These are phyloP conservation scores for Claviceps monticola DNA, from an alignment of 2,329 filamentous ascomycete species.

Conservation along the genomic window DNA sequence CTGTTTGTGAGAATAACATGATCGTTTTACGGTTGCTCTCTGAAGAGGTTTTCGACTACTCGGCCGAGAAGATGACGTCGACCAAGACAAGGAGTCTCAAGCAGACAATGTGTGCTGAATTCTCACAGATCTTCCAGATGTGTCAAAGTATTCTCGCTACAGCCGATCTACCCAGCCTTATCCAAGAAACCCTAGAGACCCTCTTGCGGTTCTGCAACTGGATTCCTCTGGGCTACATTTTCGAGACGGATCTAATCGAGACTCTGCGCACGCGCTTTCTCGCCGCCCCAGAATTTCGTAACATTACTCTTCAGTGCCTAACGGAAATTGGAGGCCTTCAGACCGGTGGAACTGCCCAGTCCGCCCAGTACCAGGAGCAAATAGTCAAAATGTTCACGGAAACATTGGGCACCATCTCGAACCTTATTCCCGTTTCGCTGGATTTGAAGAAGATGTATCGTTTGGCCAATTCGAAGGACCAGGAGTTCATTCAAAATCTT, in stretches of 20 bases:
- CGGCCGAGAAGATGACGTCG: constrained; percentile 98
- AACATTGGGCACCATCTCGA: constrained; percentile 80
- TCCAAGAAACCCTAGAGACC: constrained; percentile 95
- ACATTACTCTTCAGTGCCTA: constrained; percentile 89
- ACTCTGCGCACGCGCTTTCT: constrained; percentile 87
- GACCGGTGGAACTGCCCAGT: constrained; percentile 54
- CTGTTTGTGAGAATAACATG: constrained; percentile 99
- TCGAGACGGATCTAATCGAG: constrained; percentile 93
- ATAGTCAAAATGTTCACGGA: constrained; percentile 98
- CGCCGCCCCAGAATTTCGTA: constrained; percentile 87
- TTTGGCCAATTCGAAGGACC: constrained; percentile 80
- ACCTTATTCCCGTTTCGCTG: constrained; percentile 80
- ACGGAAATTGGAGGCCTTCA: constrained; percentile 94
- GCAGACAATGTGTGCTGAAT: constrained; percentile 97
- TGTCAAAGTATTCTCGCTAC: constrained; percentile 91
- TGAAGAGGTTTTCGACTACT: constrained; percentile 98
- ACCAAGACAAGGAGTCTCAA: constrained; percentile 92
- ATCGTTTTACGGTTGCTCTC: constrained; percentile 88
- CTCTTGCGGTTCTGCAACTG: constrained; percentile 94
- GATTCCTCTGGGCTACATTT: constrained; percentile 97
- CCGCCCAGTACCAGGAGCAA: constrained; percentile 80
- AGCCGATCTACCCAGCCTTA: constrained; percentile 72
- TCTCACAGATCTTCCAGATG: constrained; percentile 94
- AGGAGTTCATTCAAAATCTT: constrained; percentile 95
- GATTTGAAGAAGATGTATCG: constrained; percentile 87